Base-by-base conservation (phyloP, 2,329 filamentous ascomycete genomes). In the Neodidymelliopsis sp. region DNA sequence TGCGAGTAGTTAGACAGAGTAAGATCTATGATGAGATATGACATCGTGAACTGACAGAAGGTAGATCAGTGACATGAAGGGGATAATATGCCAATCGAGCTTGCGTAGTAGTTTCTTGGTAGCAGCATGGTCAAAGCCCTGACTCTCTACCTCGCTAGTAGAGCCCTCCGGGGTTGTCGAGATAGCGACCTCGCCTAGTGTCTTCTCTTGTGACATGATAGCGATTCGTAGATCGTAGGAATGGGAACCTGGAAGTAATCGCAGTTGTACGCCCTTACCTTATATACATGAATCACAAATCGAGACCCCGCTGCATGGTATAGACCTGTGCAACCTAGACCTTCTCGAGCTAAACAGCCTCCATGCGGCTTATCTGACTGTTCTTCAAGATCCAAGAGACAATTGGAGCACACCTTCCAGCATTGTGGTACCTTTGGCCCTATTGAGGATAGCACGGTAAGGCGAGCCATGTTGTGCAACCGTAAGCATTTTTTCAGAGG, bases 1-100 rank as follows among this genome's bases (percentile, higher is more conserved):
- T 7, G 18, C n/a, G 11, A 4, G 5, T 11, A 9, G 13, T 44
- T 12, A 41, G 30, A 20, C 6, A 6, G 9, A 9, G 9, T n/a
- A 8, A 4, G n/a, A n/a, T n/a, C n/a, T 12, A 12, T 25, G 34
- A 15, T 10, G 6, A 3, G 5, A 6, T 12, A 16, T 18, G 22
- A 5, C 27, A n/a, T 8, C 12, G 11, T 30, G n/a, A 20, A 62
- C 70, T 51, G 49, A 77, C 72, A 86, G 70, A 12, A 49, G 28
- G 54, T 85, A 85, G 13, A 86, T 76, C 0, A 86, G 63, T 4
- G 82, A 79, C 53, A 86, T 78, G 66, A 84, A 81, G 1, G 84
- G 84, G 33, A 86, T 79, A 16, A 86, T 76, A 60, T 78, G 73
- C 73, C 77, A 70, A 65, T 85, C 79, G 55, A 82, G 73, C 68